phyloP scores from a whole-genome alignment of 2,329 filamentous ascomycete species.

The Penicillium paneum region DNA sequence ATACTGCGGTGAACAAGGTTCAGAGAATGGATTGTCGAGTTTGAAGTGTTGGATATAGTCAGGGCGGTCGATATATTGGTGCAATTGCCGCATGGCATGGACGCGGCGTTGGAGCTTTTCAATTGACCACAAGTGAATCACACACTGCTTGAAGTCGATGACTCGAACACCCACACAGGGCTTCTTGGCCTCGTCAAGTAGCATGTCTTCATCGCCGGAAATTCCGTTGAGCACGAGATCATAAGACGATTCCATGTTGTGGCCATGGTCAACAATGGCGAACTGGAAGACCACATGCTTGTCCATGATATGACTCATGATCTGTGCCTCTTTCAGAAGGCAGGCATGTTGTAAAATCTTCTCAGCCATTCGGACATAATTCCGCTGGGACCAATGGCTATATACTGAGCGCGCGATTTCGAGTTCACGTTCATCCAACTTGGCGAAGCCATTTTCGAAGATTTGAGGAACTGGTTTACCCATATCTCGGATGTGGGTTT shows the following conservation, averaged over 20 bases:
- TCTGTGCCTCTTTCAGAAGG: slow-evolving; percentile 88
- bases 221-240: slow-evolving; percentile 93
- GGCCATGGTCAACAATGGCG: slow-evolving; percentile 81
- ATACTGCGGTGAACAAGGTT: slow-evolving; percentile 86
- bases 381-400: slow-evolving; percentile 74
- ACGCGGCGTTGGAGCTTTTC: slow-evolving; percentile 87
- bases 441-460: slow-evolving; percentile 43
- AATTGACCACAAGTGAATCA: slow-evolving; percentile 90
- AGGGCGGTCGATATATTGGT: slow-evolving; percentile 92
- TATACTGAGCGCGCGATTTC: slow-evolving; percentile 64
- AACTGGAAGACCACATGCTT: slow-evolving; percentile 95
- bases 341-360: slow-evolving; percentile 83
- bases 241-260: slow-evolving; percentile 88
- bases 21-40: slow-evolving; percentile 87
- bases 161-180: slow-evolving; percentile 89
- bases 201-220: slow-evolving; percentile 77
- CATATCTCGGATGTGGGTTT: slow-evolving; percentile 76
- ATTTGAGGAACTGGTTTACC: slow-evolving; percentile 57
- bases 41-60: slow-evolving; percentile 93
- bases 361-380: slow-evolving; percentile 93
- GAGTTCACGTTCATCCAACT: slow-evolving; percentile 68
- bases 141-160: slow-evolving; percentile 80
- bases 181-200: slow-evolving; percentile 76
- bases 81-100: slow-evolving; percentile 90
- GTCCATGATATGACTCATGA: slow-evolving; percentile 95